Evolutionary conservation across 176 grass and related monocot species (phyloP).

Genomic region (Triticum turgidum): DNA sequence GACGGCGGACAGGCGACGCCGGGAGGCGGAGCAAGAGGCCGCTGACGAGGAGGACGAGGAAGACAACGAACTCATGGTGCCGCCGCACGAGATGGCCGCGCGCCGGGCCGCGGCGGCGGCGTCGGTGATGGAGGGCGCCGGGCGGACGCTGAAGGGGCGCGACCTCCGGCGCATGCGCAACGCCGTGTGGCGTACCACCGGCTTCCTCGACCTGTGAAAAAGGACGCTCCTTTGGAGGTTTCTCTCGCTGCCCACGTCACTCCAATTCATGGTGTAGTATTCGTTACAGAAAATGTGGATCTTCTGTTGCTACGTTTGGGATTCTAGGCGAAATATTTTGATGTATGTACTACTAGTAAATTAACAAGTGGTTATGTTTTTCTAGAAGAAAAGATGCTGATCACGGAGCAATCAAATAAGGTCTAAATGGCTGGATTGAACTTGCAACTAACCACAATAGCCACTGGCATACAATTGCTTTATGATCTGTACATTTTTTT

Average conservation of each 20-base stretch:
- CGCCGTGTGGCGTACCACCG: constrained; percentile 76
- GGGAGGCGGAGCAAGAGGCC: constrained; percentile 21
- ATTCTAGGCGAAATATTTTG: constrained; percentile 2
- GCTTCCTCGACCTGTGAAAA: constrained; percentile 82
- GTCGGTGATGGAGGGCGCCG: constrained; percentile 76
- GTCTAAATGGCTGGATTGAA: neutral
- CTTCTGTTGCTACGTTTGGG: neutral
- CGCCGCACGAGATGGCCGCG: constrained; percentile 63
- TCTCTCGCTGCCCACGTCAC: neutral
- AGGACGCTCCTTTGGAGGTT: constrained; percentile 46
- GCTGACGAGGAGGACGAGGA: constrained; percentile 5
- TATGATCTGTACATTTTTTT: neutral
- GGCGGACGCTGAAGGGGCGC: constrained; percentile 75
- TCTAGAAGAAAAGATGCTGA: neutral
- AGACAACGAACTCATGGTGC: constrained; percentile 51
- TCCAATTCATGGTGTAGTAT: constrained; percentile 19
- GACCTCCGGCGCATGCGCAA: constrained; percentile 83
- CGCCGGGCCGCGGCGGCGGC: constrained; percentile 50
- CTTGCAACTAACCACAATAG: neutral
- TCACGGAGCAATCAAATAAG: neutral
- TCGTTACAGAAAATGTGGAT: neutral
- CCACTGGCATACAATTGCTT: neutral
- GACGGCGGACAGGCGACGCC: constrained; percentile 22
- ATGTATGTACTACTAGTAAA: neutral
- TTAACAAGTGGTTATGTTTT: constrained; percentile 14